A percentile compares a stretch with the other conserved stretches of the same genome.
These are phyloP conservation scores for Ogataea nakhonphanomensis DNA, from an alignment of 805 yeast species.

Conservation along the genomic window DNA sequence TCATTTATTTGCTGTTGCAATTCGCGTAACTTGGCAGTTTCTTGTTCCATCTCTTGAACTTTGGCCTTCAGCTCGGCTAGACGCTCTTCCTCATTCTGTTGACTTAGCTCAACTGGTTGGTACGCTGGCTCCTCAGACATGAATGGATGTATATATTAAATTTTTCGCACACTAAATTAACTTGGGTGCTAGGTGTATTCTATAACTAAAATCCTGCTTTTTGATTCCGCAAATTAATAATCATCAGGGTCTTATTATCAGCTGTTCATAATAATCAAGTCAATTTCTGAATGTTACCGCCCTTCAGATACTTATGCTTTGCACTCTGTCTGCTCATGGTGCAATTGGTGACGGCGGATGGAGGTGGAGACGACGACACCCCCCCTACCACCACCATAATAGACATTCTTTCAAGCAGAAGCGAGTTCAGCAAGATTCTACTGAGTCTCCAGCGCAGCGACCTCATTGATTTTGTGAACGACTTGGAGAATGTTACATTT, in stretches of 20 bases:
- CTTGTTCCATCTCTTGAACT: constrained; percentile 56
- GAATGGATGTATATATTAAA: background rate
- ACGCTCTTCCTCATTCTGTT: constrained; percentile 20
- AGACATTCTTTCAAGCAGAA: constrained; percentile 65
- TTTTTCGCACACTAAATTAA: background rate
- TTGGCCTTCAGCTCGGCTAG: constrained; percentile 40
- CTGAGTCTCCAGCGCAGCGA: constrained; percentile 59
- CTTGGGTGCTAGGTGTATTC: constrained; percentile 3
- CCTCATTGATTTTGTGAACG: constrained; percentile 58
- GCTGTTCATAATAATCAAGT: background rate
- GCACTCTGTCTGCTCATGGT: background rate
- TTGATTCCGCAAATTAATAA: too few relatives aligned
- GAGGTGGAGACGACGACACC: constrained; percentile 19
- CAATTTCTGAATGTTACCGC: too few relatives aligned
- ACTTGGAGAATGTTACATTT: constrained; percentile 61
- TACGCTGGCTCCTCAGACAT: constrained; percentile 9
- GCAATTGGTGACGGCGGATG: background rate
- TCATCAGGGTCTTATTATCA: background rate
- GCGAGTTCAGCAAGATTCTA: constrained; percentile 63
- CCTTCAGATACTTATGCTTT: too few relatives aligned
- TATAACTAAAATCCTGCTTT: background rate
- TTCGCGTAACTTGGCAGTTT: constrained; percentile 58
- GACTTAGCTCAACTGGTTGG: too few relatives aligned
- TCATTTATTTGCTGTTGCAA: constrained; percentile 41
- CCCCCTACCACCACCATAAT: constrained; percentile 45